phyloP scores from a whole-genome alignment of 805 yeast genomes.

The Candida awuae region DNA sequence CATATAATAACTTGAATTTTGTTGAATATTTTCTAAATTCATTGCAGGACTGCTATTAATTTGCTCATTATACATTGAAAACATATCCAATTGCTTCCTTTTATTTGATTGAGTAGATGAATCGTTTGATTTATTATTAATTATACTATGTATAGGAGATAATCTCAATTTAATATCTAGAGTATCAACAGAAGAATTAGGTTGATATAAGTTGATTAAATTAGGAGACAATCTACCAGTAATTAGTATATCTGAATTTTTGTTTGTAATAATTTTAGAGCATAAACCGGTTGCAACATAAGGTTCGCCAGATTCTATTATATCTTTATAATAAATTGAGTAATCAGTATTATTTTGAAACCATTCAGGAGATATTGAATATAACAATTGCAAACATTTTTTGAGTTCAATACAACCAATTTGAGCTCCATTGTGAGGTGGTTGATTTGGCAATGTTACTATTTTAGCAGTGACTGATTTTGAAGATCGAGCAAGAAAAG shows the following conservation, averaged over 20 bases:
- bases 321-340: slow-evolving; percentile 39
- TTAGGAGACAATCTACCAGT: slow-evolving; percentile 51
- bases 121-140: background rate
- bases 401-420: slow-evolving; percentile 37
- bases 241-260: slow-evolving; percentile 33
- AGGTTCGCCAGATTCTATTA: slow-evolving; percentile 46
- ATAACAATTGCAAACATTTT: slow-evolving; percentile 36
- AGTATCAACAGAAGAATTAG: slow-evolving; percentile 35
- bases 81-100: slow-evolving; percentile 3
- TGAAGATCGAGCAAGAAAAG: slow-evolving; percentile 35
- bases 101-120: background rate
- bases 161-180: slow-evolving; percentile 50
- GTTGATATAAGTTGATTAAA: slow-evolving; percentile 38
- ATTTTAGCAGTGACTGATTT: slow-evolving; percentile 32
- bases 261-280: slow-evolving; percentile 25
- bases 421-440: slow-evolving; percentile 34
- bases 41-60: slow-evolving; percentile 11
- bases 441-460: slow-evolving; percentile 35
- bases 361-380: slow-evolving; percentile 40
- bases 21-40: too few relatives aligned
- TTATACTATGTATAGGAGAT: slow-evolving; percentile 23
- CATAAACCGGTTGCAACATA: slow-evolving; percentile 39
- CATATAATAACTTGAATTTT: slow-evolving; percentile 11
- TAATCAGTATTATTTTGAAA: slow-evolving; percentile 35
- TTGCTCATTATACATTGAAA: slow-evolving; percentile 7